phyloP scores from a whole-genome alignment of 2,329 filamentous ascomycete genomes.

The Aspergillus pseudoviridinutans region DNA sequence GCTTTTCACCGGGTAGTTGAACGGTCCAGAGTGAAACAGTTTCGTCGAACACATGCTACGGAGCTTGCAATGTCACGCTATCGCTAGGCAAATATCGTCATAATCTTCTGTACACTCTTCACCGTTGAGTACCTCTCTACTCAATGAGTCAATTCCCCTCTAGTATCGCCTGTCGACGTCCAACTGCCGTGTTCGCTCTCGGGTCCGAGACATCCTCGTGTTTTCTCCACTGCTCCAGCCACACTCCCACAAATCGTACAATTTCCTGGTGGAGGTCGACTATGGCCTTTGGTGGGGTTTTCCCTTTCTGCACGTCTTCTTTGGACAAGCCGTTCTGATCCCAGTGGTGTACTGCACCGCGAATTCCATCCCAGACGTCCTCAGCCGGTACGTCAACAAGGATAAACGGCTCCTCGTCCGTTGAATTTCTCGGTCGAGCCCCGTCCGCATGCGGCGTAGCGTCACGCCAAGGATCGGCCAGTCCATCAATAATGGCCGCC shows the following conservation, averaged over 20 bases:
- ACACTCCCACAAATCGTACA: constrained; percentile 60
- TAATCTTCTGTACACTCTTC: too few species aligned
- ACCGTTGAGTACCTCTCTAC: neutral
- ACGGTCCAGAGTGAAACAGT: neutral
- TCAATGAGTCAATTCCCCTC: neutral
- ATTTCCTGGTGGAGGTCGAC: constrained; percentile 56
- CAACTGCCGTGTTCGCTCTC: neutral
- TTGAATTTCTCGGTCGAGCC: constrained; percentile 55
- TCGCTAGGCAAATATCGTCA: neutral
- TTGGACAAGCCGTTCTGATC: constrained; percentile 18
- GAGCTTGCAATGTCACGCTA: neutral
- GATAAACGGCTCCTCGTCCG: constrained; percentile 65
- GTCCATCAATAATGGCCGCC: constrained; percentile 72
- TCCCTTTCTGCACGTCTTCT: constrained; percentile 41
- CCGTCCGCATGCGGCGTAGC: constrained; percentile 67
- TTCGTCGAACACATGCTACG: neutral
- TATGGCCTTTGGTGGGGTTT: constrained; percentile 51
- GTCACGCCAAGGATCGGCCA: constrained; percentile 74
- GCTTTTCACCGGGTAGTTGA: neutral
- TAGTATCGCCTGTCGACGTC: neutral
- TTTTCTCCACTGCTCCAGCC: constrained; percentile 59
- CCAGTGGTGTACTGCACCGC: constrained; percentile 74
- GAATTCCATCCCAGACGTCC: constrained; percentile 23
- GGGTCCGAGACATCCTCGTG: neutral
- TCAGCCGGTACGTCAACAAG: constrained; percentile 49